Evolutionary conservation across 176 grass and related monocot genomes (phyloP).

Genomic region (Aegilops umbellulata): DNA sequence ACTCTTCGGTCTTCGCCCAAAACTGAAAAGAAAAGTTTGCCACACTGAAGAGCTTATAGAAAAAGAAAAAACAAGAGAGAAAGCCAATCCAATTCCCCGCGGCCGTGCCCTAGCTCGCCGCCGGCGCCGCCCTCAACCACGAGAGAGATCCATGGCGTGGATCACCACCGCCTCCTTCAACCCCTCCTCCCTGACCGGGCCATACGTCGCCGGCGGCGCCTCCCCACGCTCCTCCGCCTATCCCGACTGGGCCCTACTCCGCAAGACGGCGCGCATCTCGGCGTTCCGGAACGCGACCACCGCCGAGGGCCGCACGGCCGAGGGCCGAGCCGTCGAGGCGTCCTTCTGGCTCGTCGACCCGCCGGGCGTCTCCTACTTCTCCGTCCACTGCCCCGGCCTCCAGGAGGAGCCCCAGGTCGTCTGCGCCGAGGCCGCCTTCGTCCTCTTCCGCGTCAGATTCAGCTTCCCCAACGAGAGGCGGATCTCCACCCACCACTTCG

Average conservation of each 20-base stretch:
- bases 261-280: background rate
- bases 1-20: no score
- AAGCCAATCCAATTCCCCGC: no score
- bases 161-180: background rate
- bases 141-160: background rate
- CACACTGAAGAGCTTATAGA: no score
- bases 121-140: no score
- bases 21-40: no score
- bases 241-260: background rate
- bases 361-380: background rate
- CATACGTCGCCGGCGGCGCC: background rate
- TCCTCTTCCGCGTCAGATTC: background rate
- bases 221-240: background rate
- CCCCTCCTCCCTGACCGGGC: background rate
- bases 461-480: background rate
- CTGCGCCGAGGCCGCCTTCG: background rate
- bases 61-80: no score
- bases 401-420: background rate
- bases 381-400: background rate
- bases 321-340: background rate
- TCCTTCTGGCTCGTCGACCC: background rate
- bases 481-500: background rate
- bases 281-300: background rate
- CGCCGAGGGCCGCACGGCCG: background rate
- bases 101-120: no score